These are phyloP conservation scores for Phlyctochytrium planicorne DNA, from an alignment of 192 early-diverging fungal genomes.

Conservation along the genomic window DNA sequence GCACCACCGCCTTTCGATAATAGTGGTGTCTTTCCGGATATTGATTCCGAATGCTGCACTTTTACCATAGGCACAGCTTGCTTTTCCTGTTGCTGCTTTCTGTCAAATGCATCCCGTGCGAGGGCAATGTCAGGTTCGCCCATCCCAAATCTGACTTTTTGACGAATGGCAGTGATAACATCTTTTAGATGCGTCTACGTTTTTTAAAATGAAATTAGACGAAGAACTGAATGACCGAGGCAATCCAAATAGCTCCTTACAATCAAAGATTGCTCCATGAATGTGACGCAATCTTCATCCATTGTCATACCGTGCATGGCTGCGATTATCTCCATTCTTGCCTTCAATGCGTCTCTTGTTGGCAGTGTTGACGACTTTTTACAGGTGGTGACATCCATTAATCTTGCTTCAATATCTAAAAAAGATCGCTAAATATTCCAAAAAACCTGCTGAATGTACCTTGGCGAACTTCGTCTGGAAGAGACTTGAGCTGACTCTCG, in stretches of 20 bases:
- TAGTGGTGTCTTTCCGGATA: too few relatives aligned
- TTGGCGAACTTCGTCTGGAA: not conserved
- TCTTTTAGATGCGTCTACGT: conserved; percentile 29
- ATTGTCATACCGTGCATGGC: conserved; percentile 16
- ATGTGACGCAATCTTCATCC: conserved; percentile 17
- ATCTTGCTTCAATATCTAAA: conserved; percentile 1
- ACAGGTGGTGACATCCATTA: conserved; percentile 11
- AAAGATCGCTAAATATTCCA: not conserved
- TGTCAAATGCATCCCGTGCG: too few relatives aligned
- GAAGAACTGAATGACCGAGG: not conserved
- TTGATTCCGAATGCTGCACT: too few relatives aligned
- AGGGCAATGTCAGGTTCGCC: too few relatives aligned
- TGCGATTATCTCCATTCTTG: conserved; percentile 25
- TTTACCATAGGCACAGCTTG: too few relatives aligned
- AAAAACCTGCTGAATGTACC: not conserved
- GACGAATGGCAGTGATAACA: conserved; percentile 14
- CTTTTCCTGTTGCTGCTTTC: too few relatives aligned
- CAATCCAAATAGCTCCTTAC: not conserved
- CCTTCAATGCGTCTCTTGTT: conserved; percentile 12
- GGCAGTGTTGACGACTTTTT: conserved; percentile 13
- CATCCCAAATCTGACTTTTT: conserved; percentile 2
- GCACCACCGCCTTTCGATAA: too few relatives aligned
- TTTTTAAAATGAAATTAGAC: not conserved
- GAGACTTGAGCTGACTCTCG: not conserved
- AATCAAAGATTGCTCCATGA: conserved; percentile 24